A percentile compares a stretch with the other conserved stretches of the same genome.
Evolutionary conservation across 1,139 yeast genomes (phyloP).

Genomic region (Debaryomycetaceae sp.): DNA sequence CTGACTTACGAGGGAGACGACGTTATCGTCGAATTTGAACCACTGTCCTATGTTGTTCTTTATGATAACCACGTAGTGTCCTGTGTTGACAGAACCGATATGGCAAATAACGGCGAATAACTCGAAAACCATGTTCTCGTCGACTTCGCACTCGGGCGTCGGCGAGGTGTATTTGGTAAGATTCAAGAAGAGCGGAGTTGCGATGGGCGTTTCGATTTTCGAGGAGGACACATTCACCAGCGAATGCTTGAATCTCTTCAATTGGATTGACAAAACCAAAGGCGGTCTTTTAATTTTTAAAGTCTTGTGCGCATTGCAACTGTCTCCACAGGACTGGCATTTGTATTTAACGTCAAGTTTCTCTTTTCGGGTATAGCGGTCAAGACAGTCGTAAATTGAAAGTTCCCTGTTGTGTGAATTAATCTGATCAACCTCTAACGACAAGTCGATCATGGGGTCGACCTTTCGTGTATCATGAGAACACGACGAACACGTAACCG

Average conservation of each 20-base stretch:
- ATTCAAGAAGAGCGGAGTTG: constrained; percentile 69
- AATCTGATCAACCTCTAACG: constrained; percentile 58
- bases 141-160: constrained; percentile 6
- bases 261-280: constrained; percentile 75
- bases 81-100: constrained; percentile 89
- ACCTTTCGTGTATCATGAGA: constrained; percentile 59
- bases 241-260: constrained; percentile 83
- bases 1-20: constrained; percentile 64
- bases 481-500: constrained; percentile 73
- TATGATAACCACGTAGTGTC: constrained; percentile 82
- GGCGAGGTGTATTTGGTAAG: constrained; percentile 56
- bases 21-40: constrained; percentile 90
- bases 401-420: constrained; percentile 22
- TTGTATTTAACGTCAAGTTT: constrained; percentile 68
- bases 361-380: constrained; percentile 74
- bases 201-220: constrained; percentile 73
- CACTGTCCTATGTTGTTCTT: constrained; percentile 72
- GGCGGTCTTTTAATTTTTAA: constrained; percentile 68
- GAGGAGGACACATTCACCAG: constrained; percentile 51
- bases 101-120: constrained; percentile 85
- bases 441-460: constrained; percentile 89
- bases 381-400: constrained; percentile 60
- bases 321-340: constrained; percentile 62
- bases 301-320: constrained; percentile 66
- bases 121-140: constrained; percentile 53